Evolutionary conservation across 2,329 filamentous ascomycete species (phyloP), one percentile per base, ranked within the genome.

Genomic region (Pseudogymnoascus pannorum): DNA sequence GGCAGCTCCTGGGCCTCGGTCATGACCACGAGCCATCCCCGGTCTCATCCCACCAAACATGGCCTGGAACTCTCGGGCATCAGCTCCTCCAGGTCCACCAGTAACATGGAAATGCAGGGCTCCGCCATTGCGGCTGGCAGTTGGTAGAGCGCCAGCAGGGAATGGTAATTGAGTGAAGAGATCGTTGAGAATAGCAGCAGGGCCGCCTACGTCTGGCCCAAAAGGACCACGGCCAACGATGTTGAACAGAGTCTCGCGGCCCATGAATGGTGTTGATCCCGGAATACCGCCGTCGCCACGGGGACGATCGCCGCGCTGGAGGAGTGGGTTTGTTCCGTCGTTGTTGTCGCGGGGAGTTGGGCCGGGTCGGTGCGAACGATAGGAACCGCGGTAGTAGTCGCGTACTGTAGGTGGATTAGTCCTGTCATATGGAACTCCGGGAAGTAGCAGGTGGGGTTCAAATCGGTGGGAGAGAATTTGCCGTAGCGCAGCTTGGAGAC

Each of bases 301-400:
- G 57, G 71, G 60, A 36, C 64, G 58, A 54, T 64, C 74, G 51
- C 75, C 74, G 61, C 90, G 87, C 66, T 92, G 88, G 60, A 97
- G 83, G 11, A 97, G 79, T 44, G 93, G 93, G 70, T 97, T 97
- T 20, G 86, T 81, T 3, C 91, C 92, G 71, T 97, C 92, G 66
- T 96, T 91, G 26, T 79, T 79, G 61, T 82, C 80, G 59, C 82
- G 76, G 31, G 81, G 77, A 18, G 76, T 64, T 38, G 67, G 64
- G 33, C 78, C 79, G 54, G 79, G 79, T 60, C 81, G 73, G 61
- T 84, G 79, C 6, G 77, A 74, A 64, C 79, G 75, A 66, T 83
- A 78, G 74, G 77, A 73, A 22, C 74, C 69, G 60, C 74, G 72
- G 48, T 67, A 69, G 26, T 54, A 54, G 58, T 71, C 69, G 12